Percentiles rank a stretch among this genome's conserved stretches.
Evolutionary conservation across 495 filamentous ascomycete genomes (phyloP).

Genomic region (Annulohypoxylon maeteangense): DNA sequence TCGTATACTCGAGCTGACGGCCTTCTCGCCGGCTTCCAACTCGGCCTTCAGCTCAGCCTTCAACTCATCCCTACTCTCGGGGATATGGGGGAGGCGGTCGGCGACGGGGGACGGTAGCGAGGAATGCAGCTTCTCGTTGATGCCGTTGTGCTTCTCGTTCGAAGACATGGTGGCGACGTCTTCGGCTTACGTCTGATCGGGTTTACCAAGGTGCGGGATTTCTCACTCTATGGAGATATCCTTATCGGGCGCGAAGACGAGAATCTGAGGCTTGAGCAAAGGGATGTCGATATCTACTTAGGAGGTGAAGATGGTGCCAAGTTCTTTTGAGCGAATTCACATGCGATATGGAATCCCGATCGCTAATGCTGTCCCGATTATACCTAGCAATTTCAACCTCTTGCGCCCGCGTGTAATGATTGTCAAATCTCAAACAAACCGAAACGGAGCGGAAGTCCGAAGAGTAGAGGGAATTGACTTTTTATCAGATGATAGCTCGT

Average conservation of each 20-base stretch:
- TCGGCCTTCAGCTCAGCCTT: slow-evolving; percentile 62
- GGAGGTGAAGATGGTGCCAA: neutral
- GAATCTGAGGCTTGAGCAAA: neutral
- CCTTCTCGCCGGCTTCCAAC: slow-evolving; percentile 58
- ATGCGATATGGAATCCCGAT: neutral
- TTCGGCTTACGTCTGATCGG: neutral
- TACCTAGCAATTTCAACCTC: neutral
- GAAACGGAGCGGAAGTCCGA: slow-evolving; percentile 2
- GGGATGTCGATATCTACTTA: neutral
- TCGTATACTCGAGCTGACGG: slow-evolving; percentile 67
- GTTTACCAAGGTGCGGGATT: neutral
- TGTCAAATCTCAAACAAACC: neutral
- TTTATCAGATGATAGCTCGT: slow-evolving; percentile 6
- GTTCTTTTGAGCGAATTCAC: slow-evolving; percentile 21
- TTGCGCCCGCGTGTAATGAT: neutral
- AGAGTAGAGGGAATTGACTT: slow-evolving; percentile 9
- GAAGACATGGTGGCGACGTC: slow-evolving; percentile 41
- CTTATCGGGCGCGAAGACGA: neutral
- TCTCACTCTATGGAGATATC: neutral
- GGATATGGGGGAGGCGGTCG: slow-evolving; percentile 61
- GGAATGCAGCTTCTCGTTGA: slow-evolving; percentile 52
- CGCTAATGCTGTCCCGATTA: neutral
- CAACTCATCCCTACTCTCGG: slow-evolving; percentile 62
- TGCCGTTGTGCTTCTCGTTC: slow-evolving; percentile 38
- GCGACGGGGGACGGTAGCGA: slow-evolving; percentile 53